phyloP scores from a whole-genome alignment of 345 rosid species.

The Tarenaya hassleriana region DNA sequence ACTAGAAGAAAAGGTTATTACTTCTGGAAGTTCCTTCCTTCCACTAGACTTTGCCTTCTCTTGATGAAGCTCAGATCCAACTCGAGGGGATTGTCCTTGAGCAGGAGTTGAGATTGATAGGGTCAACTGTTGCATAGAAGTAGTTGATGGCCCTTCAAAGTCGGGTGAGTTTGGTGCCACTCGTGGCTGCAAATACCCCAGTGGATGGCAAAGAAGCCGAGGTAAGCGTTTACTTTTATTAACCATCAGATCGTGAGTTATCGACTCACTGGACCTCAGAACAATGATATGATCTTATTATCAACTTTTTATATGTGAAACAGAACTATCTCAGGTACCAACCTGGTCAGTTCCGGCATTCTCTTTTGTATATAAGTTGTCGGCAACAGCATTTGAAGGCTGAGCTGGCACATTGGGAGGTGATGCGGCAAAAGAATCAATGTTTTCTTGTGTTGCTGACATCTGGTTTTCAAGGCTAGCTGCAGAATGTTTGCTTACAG shows the following conservation, averaged over 20 bases:
- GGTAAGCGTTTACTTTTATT: neutral
- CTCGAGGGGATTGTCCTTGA: constrained; percentile 25
- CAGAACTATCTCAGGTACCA: neutral
- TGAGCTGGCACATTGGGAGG: constrained; percentile 23
- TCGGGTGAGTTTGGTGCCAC: constrained; percentile 19
- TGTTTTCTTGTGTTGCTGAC: constrained; percentile 6
- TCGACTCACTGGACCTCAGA: neutral
- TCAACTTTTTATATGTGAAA: neutral
- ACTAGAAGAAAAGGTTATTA: constrained; percentile 21
- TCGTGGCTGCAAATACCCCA: constrained; percentile 29
- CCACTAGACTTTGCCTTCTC: constrained; percentile 29
- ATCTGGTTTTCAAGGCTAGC: constrained; percentile 21
- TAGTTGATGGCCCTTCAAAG: constrained; percentile 28
- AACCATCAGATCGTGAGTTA: neutral
- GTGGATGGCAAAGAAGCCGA: neutral
- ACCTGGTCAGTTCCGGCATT: constrained; percentile 37
- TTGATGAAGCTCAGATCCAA: constrained; percentile 28
- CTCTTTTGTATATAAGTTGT: constrained; percentile 20
- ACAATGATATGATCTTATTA: no score
- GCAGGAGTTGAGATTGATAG: constrained; percentile 24
- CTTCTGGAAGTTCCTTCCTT: constrained; percentile 72
- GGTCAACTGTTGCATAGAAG: constrained; percentile 28
- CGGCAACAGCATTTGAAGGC: constrained; percentile 18
- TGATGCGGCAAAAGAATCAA: constrained; percentile 24
- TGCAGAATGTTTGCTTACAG: constrained; percentile 19